Base-by-base conservation (phyloP, 805 yeast species). In the Saturnispora galanensis region DNA sequence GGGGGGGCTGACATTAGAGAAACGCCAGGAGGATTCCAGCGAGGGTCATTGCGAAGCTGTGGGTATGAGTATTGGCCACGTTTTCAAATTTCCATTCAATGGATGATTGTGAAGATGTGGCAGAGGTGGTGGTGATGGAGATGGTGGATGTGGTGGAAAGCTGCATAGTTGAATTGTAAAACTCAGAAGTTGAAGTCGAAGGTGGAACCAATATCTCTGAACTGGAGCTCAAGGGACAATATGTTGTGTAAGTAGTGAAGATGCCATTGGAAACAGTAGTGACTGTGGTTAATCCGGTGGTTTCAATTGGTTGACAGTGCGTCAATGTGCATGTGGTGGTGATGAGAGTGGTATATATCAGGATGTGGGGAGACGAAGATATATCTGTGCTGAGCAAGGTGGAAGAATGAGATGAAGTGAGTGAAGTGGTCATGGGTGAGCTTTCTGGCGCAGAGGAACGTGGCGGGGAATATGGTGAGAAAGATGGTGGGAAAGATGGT, bases 171-270 rank as follows among this genome's bases (percentile, higher is more conserved):
- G n/a, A n/a, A n/a, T n/a, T n/a, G n/a, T n/a, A n/a, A n/a, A n/a
- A n/a, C n/a, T n/a, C n/a, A n/a, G n/a, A n/a, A 6, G 44, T 38
- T 15, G 42, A 40, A 36, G 60, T 56, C 17, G 47, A 47, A 55
- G 50, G 52, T 45, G 49, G 18, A 60, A 52, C 45, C n/a, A n/a
- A n/a, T n/a, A 17, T 17, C 4, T 3, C 18, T 17, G 18, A 17
- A 17, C 4, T 17, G 18, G 18, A 17, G 18, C 18, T 17, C 18
- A 59, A 31, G 37, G 39, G 17, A 26, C 46, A 41, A 35, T 21
- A 4, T 21, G 36, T 17, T 28, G 47, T 35, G 18, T 30, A 11
- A 35, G 45, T 32, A 18, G 38, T 38, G 21, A 46, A 37, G 32
- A 21, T 38, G 18, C 44, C 31, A 10, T 4, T 18, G n/a, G 34